Evolutionary conservation across 1,284 basidiomycete species (phyloP).

Genomic region (Leccinum pallidistipes): DNA sequence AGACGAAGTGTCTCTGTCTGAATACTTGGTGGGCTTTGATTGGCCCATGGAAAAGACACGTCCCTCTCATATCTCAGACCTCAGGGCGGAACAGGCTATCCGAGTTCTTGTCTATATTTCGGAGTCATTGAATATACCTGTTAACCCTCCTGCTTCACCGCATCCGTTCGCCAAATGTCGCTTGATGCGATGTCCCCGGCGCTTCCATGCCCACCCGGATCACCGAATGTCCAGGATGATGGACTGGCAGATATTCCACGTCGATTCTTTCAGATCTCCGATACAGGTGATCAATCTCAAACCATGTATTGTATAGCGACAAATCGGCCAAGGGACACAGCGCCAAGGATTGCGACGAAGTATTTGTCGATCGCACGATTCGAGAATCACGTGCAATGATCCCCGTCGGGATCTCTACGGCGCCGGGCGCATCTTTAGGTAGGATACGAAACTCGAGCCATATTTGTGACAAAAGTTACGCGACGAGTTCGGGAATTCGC

Average conservation of each 20-base stretch:
- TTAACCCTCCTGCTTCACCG: not conserved
- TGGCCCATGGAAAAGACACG: not conserved
- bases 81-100: not conserved
- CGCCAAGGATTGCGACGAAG: not conserved
- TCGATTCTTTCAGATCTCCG: constrained; percentile 11
- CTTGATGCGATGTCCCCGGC: constrained; percentile 25
- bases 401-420: constrained; percentile 1
- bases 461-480: not conserved
- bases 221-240: constrained; percentile 2
- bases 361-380: not conserved
- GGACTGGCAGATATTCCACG: not conserved
- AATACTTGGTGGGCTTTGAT: not conserved
- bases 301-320: not conserved
- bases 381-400: not conserved
- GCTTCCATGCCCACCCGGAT: constrained; percentile 1
- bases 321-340: not conserved
- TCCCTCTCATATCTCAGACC: not conserved
- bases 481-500: not conserved
- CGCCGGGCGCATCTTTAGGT: not conserved
- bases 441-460: not conserved
- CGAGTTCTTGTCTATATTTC: constrained; percentile 2
- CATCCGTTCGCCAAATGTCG: not conserved
- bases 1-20: not conserved
- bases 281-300: constrained; percentile 5
- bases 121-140: constrained; percentile 6